Percentiles rank a stretch among this genome's conserved stretches.
These are phyloP conservation scores for Cyberlindnera euphorbiae DNA, from an alignment of 805 yeast genomes.

Conservation along the genomic window DNA sequence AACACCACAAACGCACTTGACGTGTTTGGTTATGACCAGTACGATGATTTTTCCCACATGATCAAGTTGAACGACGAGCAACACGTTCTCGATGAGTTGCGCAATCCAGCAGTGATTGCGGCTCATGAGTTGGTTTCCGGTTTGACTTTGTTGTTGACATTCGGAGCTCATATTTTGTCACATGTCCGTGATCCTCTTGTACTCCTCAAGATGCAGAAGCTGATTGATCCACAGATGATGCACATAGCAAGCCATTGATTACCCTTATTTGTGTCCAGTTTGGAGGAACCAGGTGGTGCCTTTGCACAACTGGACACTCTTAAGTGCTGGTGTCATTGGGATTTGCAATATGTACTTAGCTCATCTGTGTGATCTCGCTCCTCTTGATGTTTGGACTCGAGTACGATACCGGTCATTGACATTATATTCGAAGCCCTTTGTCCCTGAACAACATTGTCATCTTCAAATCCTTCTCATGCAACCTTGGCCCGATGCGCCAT, in stretches of 20 bases:
- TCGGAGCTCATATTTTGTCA: conserved; percentile 3
- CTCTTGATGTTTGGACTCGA: background rate
- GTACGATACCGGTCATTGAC: background rate
- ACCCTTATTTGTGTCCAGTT: background rate
- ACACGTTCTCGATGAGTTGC: conserved; percentile 37
- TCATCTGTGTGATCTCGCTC: too few species aligned
- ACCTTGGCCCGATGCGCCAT: conserved; percentile 31
- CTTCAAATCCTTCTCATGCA: conserved; percentile 1
- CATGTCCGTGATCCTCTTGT: background rate
- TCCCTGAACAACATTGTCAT: background rate
- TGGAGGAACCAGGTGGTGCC: background rate
- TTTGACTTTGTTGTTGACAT: background rate
- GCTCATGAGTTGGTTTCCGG: conserved; percentile 7
- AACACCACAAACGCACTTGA: background rate
- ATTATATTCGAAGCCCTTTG: background rate
- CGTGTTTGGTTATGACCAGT: conserved; percentile 11
- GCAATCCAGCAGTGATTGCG: conserved; percentile 43
- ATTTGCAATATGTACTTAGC: too few species aligned
- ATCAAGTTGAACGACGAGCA: conserved; percentile 26
- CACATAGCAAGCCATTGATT: background rate
- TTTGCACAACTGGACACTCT: background rate
- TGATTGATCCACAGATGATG: background rate
- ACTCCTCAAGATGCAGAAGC: too few species aligned
- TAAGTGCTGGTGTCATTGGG: background rate
- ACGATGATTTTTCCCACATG: conserved; percentile 16